Percentiles rank a stretch among this genome's conserved stretches.
These are phyloP conservation scores for Fragosphaeria purpurea DNA, from an alignment of 2,329 filamentous ascomycete genomes.

Conservation along the genomic window DNA sequence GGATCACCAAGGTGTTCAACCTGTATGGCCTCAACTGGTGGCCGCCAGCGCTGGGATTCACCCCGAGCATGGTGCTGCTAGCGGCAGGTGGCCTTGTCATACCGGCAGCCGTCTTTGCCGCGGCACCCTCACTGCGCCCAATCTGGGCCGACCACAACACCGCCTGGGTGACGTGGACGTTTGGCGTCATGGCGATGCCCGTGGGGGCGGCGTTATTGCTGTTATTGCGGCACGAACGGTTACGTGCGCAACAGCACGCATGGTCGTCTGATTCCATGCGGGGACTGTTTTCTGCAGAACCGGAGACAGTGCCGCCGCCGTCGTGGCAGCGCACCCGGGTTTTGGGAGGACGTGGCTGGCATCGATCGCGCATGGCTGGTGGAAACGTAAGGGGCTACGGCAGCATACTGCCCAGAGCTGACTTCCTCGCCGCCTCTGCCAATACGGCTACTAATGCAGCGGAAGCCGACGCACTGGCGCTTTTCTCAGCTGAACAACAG, in stretches of 20 bases:
- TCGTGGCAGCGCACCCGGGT: background rate
- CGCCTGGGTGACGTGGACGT: slow-evolving; percentile 59
- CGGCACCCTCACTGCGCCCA: slow-evolving; percentile 35
- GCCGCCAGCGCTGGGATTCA: slow-evolving; percentile 54
- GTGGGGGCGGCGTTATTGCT: slow-evolving; percentile 57
- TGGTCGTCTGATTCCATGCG: slow-evolving; percentile 54
- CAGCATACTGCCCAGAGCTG: background rate
- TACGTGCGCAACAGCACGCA: slow-evolving; percentile 49
- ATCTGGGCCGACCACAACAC: slow-evolving; percentile 54
- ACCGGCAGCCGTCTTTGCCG: slow-evolving; percentile 48
- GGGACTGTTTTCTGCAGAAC: slow-evolving; percentile 53
- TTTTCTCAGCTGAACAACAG: too few species aligned
- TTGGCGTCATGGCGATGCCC: slow-evolving; percentile 59
- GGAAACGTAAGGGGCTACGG: background rate
- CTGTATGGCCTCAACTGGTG: slow-evolving; percentile 64
- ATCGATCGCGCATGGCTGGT: too few species aligned
- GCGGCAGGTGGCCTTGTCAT: slow-evolving; percentile 48
- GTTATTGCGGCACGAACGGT: slow-evolving; percentile 53
- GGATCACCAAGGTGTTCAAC: slow-evolving; percentile 65
- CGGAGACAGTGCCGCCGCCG: slow-evolving; percentile 31
- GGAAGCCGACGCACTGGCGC: too few species aligned
- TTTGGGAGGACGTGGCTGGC: background rate
- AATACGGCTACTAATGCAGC: too few species aligned
- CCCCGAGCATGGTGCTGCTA: slow-evolving; percentile 52
- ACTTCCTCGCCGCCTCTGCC: too few species aligned